Evolutionary conservation across 768 basidiomycete genomes (phyloP), one percentile per base, ranked within the genome.

Genomic region (Pisolithus marmoratus): DNA sequence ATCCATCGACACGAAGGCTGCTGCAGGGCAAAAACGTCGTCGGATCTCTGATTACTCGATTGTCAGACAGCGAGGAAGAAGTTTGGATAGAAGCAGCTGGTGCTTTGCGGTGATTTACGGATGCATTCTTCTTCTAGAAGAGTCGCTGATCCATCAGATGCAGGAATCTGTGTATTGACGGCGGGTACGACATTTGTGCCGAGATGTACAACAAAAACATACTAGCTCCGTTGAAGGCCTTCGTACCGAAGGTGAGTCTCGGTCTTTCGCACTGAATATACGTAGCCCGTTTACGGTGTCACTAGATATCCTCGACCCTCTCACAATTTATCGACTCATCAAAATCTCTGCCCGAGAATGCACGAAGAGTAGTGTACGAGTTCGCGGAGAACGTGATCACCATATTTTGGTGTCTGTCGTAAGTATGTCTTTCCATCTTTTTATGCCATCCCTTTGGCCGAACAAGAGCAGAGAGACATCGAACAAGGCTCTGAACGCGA

Each of bases 151-250:
- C 22, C 9, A 12, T 11, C 24, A 38, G n/a, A 9, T 49, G 31
- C 61, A 96, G 94, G 55, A 97, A 96, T 71, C 70, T 97, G 14
- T 93, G 91, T 61, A 85, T 97, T 61, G 94, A 97, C 63, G 94
- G 94, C 15, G 94, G 94, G 48, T 89, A 90, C 63, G 93, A 96
- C 57, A 88, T 96, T 44, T 94, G 94, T 60, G 91, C 88, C 1
- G 92, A 96, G 68, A 94, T 97, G 90, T 94, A 87, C 72, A 96
- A 97, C 68, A 96, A 96, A 73, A 90, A 90, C 58, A 84, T 96
- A 42, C 73, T 96, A 46, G 77, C 83, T 6, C 89, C 90, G 2
- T 68, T 93, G 52, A 82, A 76, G 58, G 76, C 79, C 0, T 89
- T 91, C 60, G 75, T 93, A 17, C 85, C 87, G 7, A 93, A 91